Conservation (phyloP, 371 early-diverging fungal species). For the Smittium mucronatum region DNA sequence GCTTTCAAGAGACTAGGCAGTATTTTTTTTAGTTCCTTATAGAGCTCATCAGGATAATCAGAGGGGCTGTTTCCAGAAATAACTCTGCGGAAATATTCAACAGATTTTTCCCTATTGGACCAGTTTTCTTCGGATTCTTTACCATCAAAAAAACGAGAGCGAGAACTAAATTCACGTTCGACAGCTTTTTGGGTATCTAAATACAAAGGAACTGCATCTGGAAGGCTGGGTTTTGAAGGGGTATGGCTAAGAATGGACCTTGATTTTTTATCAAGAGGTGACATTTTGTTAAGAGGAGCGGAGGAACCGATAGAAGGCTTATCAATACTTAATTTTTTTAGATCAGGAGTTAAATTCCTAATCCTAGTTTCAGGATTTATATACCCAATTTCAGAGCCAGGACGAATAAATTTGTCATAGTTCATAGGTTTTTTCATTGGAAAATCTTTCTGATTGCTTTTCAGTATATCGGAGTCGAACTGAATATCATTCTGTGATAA, state of each 20-base stretch:
- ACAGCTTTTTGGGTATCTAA: constrained; percentile 1
- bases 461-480: not conserved
- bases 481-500: too few relatives aligned
- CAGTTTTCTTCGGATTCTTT: constrained; percentile 34
- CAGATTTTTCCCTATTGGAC: constrained; percentile 29
- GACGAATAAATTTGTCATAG: not conserved
- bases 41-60: constrained; percentile 23
- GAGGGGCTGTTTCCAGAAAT: constrained; percentile 28
- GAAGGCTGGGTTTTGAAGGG: not conserved
- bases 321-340: not conserved
- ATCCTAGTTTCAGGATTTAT: not conserved
- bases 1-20: constrained; percentile 25
- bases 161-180: not conserved
- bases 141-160: constrained; percentile 17
- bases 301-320: not conserved
- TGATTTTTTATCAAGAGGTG: not conserved
- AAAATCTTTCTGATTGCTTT: not conserved
- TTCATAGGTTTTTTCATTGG: not conserved
- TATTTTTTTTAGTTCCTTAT: constrained; percentile 17
- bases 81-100: constrained; percentile 25
- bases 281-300: not conserved
- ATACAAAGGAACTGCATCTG: not conserved
- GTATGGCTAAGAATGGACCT: not conserved
- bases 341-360: not conserved
- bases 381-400: not conserved